phyloP scores from a whole-genome alignment of 2,329 filamentous ascomycete genomes.

The Trichoderma sp. region DNA sequence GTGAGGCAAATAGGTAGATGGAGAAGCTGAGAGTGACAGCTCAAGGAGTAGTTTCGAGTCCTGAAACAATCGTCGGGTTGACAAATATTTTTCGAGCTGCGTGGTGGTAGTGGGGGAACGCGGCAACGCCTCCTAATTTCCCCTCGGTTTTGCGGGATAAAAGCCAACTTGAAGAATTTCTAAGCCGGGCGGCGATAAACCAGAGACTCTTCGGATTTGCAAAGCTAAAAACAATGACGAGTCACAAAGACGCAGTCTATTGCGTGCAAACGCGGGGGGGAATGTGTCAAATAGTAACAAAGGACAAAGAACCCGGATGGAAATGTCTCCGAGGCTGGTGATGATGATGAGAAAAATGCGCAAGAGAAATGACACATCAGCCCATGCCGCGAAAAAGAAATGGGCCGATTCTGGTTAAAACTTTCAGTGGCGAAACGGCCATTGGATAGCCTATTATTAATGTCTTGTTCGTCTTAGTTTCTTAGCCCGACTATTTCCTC shows the following conservation, averaged over 20 bases:
- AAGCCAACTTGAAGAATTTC: background rate
- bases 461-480: background rate
- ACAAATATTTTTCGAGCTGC: background rate
- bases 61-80: slow-evolving; percentile 5
- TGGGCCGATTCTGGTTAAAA: background rate
- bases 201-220: background rate
- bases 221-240: background rate
- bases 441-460: slow-evolving; percentile 6
- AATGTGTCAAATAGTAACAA: background rate
- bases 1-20: background rate
- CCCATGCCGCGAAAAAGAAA: background rate
- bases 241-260: background rate
- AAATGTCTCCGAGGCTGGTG: background rate
- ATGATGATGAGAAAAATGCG: background rate
- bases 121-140: background rate
- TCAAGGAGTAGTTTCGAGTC: background rate
- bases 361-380: background rate
- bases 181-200: background rate
- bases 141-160: slow-evolving; percentile 8
- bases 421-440: slow-evolving; percentile 1
- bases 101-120: background rate
- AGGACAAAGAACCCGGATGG: background rate
- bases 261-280: background rate
- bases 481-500: background rate
- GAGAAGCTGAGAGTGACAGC: background rate